phyloP scores from a whole-genome alignment of 2,329 filamentous ascomycete genomes.

The Microcyclospora pomicola region DNA sequence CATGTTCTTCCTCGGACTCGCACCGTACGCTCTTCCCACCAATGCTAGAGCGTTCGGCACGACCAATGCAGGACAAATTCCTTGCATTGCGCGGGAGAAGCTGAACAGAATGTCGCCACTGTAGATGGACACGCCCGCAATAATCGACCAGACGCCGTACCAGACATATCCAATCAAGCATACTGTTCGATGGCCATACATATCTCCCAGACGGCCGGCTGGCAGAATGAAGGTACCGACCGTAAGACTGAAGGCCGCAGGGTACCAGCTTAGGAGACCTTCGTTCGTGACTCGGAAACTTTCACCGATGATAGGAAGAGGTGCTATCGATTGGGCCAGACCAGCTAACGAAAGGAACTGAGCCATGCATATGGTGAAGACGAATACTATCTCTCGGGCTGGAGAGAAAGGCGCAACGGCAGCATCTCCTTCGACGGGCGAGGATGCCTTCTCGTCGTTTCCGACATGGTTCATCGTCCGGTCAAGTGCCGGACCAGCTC shows the following conservation, averaged over 20 bases:
- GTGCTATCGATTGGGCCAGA: conserved; percentile 5
- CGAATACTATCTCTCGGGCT: conserved; percentile 22
- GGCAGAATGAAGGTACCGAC: conserved; percentile 32
- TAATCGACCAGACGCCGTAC: conserved; percentile 25
- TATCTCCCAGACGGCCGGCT: conserved; percentile 29
- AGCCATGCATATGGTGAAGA: conserved; percentile 8
- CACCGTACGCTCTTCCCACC: conserved; percentile 20
- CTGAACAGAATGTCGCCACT: conserved; percentile 21
- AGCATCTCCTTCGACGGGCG: no score
- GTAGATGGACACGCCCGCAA: conserved; percentile 25
- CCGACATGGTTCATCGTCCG: no score
- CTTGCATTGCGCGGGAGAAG: conserved; percentile 25
- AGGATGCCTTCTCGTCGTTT: no score
- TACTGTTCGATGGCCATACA: conserved; percentile 28
- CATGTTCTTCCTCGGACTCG: conserved; percentile 23
- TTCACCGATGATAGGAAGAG: conserved; percentile 2
- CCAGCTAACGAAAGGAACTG: conserved; percentile 6
- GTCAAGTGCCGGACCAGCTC: no score
- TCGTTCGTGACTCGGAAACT: conserved; percentile 27
- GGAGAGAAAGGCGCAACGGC: background rate
- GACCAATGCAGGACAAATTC: conserved; percentile 24
- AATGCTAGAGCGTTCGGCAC: conserved; percentile 25
- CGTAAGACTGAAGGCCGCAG: conserved; percentile 28
- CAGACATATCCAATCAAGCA: conserved; percentile 27
- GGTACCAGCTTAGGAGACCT: conserved; percentile 31